A percentile compares a stretch with the other conserved stretches of the same genome.
phyloP scores from a whole-genome alignment of 805 yeast genomes.

The Ogataea henricii region DNA sequence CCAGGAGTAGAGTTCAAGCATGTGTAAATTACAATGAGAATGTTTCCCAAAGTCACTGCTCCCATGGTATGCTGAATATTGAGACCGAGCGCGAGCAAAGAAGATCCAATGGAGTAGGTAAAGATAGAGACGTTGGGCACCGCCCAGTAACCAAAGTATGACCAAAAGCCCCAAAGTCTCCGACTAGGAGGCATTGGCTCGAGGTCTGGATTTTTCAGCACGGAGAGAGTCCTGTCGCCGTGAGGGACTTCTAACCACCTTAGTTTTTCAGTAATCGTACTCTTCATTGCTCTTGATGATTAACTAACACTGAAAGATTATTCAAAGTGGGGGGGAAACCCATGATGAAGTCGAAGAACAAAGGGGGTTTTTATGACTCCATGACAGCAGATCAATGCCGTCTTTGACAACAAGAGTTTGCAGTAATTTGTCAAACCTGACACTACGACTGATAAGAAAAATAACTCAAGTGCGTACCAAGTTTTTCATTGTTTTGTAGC shows the following conservation, averaged over 20 bases:
- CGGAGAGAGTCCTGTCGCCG: constrained; percentile 4
- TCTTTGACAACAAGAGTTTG: background rate
- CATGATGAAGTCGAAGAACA: background rate
- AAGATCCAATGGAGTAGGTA: constrained; percentile 13
- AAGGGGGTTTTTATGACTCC: background rate
- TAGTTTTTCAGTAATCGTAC: constrained; percentile 1
- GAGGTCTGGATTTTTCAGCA: constrained; percentile 34
- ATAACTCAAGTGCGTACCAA: background rate
- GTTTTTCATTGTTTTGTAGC: background rate
- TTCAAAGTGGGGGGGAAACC: background rate
- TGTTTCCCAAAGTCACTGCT: constrained; percentile 43
- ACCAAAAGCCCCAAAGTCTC: constrained; percentile 46
- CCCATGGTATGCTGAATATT: constrained; percentile 36
- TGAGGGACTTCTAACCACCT: constrained; percentile 9
- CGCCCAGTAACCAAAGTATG: constrained; percentile 43
- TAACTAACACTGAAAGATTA: background rate
- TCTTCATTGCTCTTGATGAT: background rate
- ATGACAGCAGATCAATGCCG: background rate
- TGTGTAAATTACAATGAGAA: constrained; percentile 43
- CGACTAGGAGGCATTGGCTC: constrained; percentile 44
- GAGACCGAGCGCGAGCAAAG: constrained; percentile 33
- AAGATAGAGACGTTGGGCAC: constrained; percentile 26
- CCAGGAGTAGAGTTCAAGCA: constrained; percentile 9
- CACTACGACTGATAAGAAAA: background rate
- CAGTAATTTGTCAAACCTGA: background rate